These are phyloP conservation scores for Podospora bellae-mahoneyi DNA, from an alignment of 495 filamentous ascomycete genomes.

Conservation along the genomic window DNA sequence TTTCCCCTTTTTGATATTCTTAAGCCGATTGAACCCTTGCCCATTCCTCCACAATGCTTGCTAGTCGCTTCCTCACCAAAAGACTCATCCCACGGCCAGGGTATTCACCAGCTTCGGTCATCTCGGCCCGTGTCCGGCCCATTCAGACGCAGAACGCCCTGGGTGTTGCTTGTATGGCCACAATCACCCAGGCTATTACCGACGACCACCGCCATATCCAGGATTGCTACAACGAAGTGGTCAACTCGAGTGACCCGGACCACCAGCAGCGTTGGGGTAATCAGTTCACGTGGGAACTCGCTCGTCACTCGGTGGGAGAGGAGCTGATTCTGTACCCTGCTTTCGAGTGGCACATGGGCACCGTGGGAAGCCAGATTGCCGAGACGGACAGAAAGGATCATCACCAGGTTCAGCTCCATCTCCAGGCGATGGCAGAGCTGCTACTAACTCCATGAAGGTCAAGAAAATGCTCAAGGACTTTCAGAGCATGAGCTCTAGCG, in stretches of 20 bases:
- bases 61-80: not conserved
- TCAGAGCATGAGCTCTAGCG: slow-evolving; percentile 4
- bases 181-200: slow-evolving; percentile 8
- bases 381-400: slow-evolving; percentile 13
- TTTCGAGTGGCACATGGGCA: slow-evolving; percentile 10
- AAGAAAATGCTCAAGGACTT: slow-evolving; percentile 7
- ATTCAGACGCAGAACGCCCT: slow-evolving; percentile 4
- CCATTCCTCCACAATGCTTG: not conserved
- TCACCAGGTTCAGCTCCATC: not conserved
- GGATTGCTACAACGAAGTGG: slow-evolving; percentile 5
- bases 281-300: slow-evolving; percentile 13
- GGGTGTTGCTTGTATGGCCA: slow-evolving; percentile 6
- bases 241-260: slow-evolving; percentile 7
- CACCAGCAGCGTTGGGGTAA: slow-evolving; percentile 8
- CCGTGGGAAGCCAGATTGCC: slow-evolving; percentile 6
- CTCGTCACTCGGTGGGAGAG: slow-evolving; percentile 5
- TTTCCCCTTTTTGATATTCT: not conserved
- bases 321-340: slow-evolving; percentile 11
- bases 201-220: slow-evolving; percentile 9
- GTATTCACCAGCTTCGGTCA: not conserved
- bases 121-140: not conserved
- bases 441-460: not conserved
- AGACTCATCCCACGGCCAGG: not conserved
- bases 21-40: not conserved
- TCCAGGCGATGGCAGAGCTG: not conserved